Base-by-base conservation (phyloP, 345 rosid genomes). In the Hypericum perforatum region DNA sequence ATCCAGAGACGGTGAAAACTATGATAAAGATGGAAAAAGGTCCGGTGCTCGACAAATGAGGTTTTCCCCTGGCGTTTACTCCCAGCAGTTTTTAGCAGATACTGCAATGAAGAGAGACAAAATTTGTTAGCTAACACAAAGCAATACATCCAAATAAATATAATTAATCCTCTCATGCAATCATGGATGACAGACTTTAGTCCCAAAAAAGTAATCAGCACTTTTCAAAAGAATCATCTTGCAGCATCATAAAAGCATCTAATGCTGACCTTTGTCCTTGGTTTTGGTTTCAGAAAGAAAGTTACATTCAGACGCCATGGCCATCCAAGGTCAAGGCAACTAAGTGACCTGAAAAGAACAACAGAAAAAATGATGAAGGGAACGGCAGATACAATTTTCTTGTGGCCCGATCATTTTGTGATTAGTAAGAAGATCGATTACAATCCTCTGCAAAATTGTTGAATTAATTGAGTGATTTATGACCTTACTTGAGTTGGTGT, bases 1-100 rank as follows among this genome's bases (percentile, higher is more conserved):
- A 92, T 85, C 98, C 98, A 92, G 37, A 92, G 82, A 29, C 98
- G 95, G 60, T 88, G 96, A 70, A 92, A 92, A 73, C 96, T 92
- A 60, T 85, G 98, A 65, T 82, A 92, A 55, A 92, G 88, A 80
- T 92, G 98, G 69, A 92, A 69, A 76, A 82, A 88, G 40, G 98
- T 80, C 52, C 96, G 82, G 60, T 92, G 89, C 81, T 92, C 98
- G 49, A 92, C 98, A 56, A 92, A 92, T 7, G 96, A 88, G 70
- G 95, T 85, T 72, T 92, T 92, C 62, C 98, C 98, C 54, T 64
- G 82, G 32, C 66, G 84, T 63, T 73, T 66, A 40, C 82, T 81
- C 41, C 81, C 79, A 64, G 88, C 80, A 48, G 78, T 68, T 69
- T 67, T 82, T 16, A 83, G 70, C 62, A 79, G 75, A 71, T 72